Evolutionary conservation across 768 basidiomycete genomes (phyloP).

Genomic region (Leccinum sublutescens): DNA sequence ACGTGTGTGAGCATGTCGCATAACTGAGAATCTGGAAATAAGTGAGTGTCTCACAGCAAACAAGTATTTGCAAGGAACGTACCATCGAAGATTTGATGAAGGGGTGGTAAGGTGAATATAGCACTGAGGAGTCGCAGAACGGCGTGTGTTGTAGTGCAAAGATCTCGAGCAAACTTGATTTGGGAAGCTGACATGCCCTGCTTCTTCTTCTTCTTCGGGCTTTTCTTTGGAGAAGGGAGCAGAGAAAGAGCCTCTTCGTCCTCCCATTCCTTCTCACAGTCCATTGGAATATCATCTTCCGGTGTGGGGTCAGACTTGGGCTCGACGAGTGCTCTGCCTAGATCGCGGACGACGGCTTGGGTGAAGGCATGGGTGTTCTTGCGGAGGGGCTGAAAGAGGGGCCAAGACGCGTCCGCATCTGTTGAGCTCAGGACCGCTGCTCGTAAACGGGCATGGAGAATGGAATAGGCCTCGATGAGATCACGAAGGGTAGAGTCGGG

Average conservation of each 20-base stretch:
- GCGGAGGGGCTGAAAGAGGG: conserved; percentile 69
- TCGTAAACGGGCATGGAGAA: conserved; percentile 66
- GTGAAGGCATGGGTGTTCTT: conserved; percentile 52
- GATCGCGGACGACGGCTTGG: conserved; percentile 62
- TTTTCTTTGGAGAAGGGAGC: conserved; percentile 69
- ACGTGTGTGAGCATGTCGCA: conserved; percentile 57
- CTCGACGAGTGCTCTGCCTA: conserved; percentile 62
- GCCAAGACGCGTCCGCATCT: conserved; percentile 62
- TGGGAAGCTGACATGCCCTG: conserved; percentile 74
- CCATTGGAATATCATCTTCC: conserved; percentile 25
- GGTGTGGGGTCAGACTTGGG: conserved; percentile 35
- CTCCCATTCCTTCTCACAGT: conserved; percentile 22
- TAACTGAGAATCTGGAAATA: conserved; percentile 53
- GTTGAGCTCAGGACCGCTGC: conserved; percentile 39
- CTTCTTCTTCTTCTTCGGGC: conserved; percentile 52
- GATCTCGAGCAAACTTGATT: conserved; percentile 75
- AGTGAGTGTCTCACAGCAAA: conserved; percentile 6
- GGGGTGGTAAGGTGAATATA: conserved; percentile 57
- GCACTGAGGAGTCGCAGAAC: conserved; percentile 65
- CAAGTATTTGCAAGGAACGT: conserved; percentile 14
- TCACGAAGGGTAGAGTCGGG: conserved; percentile 47
- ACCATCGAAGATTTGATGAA: conserved; percentile 66
- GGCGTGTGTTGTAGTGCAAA: conserved; percentile 70
- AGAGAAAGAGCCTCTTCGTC: conserved; percentile 31
- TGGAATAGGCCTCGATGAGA: conserved; percentile 71